These are phyloP conservation scores for Limnanthes douglasii DNA, from an alignment of 345 rosid species.

Conservation along the genomic window DNA sequence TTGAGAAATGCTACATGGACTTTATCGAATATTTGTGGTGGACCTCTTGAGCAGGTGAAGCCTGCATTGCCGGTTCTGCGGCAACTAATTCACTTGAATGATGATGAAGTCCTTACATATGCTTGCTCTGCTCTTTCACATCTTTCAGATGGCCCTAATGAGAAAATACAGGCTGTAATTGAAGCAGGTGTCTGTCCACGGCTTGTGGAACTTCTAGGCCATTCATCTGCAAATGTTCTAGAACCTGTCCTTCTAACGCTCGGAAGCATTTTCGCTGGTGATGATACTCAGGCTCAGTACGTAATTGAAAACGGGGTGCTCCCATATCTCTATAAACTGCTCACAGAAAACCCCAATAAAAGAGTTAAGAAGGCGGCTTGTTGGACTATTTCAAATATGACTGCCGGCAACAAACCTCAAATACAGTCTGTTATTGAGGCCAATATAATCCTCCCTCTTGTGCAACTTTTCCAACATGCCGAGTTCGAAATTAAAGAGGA, in stretches of 20 bases:
- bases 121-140: conserved; percentile 39
- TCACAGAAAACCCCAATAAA: conserved; percentile 38
- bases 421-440: conserved; percentile 54
- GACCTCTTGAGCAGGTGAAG: conserved; percentile 58
- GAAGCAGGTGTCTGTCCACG: conserved; percentile 44
- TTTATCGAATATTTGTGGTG: conserved; percentile 58
- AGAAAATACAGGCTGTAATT: conserved; percentile 54
- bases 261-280: conserved; percentile 48
- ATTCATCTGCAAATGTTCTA: conserved; percentile 40
- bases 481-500: conserved; percentile 56
- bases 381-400: conserved; percentile 51
- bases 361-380: conserved; percentile 55
- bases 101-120: conserved; percentile 55
- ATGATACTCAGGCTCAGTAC: conserved; percentile 51
- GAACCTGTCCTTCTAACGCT: conserved; percentile 46
- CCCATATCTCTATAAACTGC: conserved; percentile 32
- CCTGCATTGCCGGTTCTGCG: conserved; percentile 43
- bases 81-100: conserved; percentile 33
- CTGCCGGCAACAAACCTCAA: conserved; percentile 42
- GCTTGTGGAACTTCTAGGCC: conserved; percentile 42
- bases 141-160: conserved; percentile 36
- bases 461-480: conserved; percentile 38
- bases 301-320: conserved; percentile 35
- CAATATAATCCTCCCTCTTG: conserved; percentile 31
- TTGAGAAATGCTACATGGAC: conserved; percentile 76